These are phyloP conservation scores for Sungouiella thailandica DNA, from an alignment of 805 yeast species.

Conservation along the genomic window DNA sequence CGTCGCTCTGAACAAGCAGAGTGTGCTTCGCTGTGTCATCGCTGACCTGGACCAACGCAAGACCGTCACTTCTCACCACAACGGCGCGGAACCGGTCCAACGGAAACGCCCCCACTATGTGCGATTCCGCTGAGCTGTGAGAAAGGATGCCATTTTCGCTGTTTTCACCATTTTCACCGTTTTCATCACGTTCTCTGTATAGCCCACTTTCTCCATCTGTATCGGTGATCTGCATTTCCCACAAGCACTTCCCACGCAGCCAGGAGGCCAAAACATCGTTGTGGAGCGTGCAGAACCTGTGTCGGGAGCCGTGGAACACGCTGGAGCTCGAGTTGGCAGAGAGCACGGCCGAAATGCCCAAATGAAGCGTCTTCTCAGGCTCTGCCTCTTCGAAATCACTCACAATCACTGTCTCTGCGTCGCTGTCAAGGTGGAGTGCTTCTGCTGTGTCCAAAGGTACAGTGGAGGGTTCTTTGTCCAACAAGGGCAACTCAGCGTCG, in stretches of 20 bases:
- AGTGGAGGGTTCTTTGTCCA: too few relatives aligned
- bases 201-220: background rate
- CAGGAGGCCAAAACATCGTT: background rate
- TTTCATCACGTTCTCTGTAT: background rate
- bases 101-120: too few relatives aligned
- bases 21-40: too few relatives aligned
- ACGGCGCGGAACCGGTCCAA: too few relatives aligned
- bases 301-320: background rate
- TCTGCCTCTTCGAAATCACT: conserved; percentile 8
- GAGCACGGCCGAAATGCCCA: too few relatives aligned
- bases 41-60: too few relatives aligned
- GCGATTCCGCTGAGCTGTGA: too few relatives aligned
- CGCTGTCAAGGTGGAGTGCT: too few relatives aligned
- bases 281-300: background rate
- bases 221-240: background rate
- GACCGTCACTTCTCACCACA: too few relatives aligned
- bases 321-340: background rate
- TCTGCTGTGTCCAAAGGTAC: too few relatives aligned
- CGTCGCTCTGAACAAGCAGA: too few relatives aligned
- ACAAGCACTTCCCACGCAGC: too few relatives aligned
- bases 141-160: background rate
- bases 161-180: background rate
- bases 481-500: background rate
- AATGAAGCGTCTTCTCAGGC: conserved; percentile 1
- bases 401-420: conserved; percentile 13